Base-by-base conservation (phyloP, 306 rosid genomes). In the Nissolia schottii region DNA sequence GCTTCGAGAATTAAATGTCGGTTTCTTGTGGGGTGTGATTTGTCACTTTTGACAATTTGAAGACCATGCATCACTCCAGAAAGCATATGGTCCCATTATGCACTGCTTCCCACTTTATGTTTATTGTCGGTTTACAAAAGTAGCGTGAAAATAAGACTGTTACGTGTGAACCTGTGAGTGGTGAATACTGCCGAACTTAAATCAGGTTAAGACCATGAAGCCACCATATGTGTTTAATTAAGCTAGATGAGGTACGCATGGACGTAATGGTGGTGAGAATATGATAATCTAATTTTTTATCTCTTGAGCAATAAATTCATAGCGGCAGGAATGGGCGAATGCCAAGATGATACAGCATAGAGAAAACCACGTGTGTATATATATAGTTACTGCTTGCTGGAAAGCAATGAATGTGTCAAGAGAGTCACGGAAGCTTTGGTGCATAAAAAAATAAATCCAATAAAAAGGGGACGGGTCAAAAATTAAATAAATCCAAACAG, bases 81-180 rank as follows among this genome's bases (percentile, higher is more conserved):
- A 72, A 32, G 57, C 16, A 31, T 18, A 23, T 48, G 85, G 67
- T 41, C 83, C 79, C 81, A 51, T 80, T 3, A 20, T 32, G 20
- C 28, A 19, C 49, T 2, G 10, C 61, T 25, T 9, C 28, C 41
- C 62, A 67, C 56, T 19, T 51, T 31, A 53, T 43, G 3, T 11
- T 5, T 25, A 16, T 61, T 46, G 75, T 65, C 70, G 13, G 3
- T 65, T 31, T n/a, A 7, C 43, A 38, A 59, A 67, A 64, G 15
- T 6, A 32, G 51, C 61, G 70, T 48, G 75, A 74, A 77, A 84
- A 72, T 31, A 10, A 64, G 19, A 19, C 13, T 27, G 13, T 59
- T 60, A 34, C 29, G 67, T 54, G 25, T 53, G 12, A 72, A 20
- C 35, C 1, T 23, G 6, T 55, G 43, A 38, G 24, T 5, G 64